Conservation (phyloP, 2,329 filamentous ascomycete species). For the Neonectria ditissima region DNA sequence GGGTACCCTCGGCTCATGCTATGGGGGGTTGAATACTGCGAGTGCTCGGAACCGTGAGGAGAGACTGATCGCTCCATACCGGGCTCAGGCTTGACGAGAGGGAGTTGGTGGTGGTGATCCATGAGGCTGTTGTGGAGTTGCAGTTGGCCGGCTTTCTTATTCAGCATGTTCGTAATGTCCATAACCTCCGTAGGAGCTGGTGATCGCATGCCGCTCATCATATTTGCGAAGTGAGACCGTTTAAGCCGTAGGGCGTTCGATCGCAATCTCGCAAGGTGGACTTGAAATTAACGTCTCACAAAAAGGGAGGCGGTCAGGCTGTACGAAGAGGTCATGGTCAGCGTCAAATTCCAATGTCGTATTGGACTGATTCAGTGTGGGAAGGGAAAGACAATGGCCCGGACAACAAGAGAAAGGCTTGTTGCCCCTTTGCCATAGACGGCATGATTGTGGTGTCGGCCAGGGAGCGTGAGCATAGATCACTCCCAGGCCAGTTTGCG, state of each 20-base stretch:
- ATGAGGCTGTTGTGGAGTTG: slow-evolving; percentile 49
- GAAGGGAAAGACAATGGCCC: slow-evolving; percentile 4
- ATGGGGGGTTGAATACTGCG: slow-evolving; percentile 64
- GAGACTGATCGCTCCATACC: slow-evolving; percentile 67
- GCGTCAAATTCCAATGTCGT: slow-evolving; percentile 24
- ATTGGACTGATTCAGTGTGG: slow-evolving; percentile 9
- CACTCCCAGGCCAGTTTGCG: not conserved
- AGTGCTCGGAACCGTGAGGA: slow-evolving; percentile 70
- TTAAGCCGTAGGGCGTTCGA: slow-evolving; percentile 37
- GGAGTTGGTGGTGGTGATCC: slow-evolving; percentile 48
- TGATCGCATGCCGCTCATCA: slow-evolving; percentile 55
- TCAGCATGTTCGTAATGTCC: slow-evolving; percentile 66
- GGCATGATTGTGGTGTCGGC: slow-evolving; percentile 8
- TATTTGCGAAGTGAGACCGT: slow-evolving; percentile 34
- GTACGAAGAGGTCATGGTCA: slow-evolving; percentile 39
- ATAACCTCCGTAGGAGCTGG: slow-evolving; percentile 62
- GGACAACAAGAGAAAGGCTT: not conserved
- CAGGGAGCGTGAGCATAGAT: not conserved
- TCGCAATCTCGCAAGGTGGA: slow-evolving; percentile 33
- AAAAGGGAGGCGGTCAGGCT: slow-evolving; percentile 41
- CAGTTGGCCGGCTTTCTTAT: slow-evolving; percentile 58
- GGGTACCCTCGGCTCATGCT: slow-evolving; percentile 63
- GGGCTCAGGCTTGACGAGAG: slow-evolving; percentile 51
- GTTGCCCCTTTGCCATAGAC: slow-evolving; percentile 17
- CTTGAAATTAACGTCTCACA: slow-evolving; percentile 41